Evolutionary conservation across 1,139 yeast genomes (phyloP), one percentile per base, ranked within the genome.

Genomic region (Blastobotrys serpentis): DNA sequence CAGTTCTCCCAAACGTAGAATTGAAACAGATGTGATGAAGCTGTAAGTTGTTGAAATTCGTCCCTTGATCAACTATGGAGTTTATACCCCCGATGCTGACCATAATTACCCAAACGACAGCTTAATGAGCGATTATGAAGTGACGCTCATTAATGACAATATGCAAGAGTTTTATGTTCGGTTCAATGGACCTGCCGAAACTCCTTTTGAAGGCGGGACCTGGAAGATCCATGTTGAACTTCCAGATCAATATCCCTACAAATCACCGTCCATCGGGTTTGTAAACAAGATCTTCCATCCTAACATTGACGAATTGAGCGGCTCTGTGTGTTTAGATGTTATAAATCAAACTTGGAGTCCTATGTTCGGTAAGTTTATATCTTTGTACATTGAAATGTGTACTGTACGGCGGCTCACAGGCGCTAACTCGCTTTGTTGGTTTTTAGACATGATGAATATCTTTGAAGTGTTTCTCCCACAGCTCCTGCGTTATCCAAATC

Each of bases 301-400:
- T 4, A 92, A 92, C 64, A 65, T 68, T 36, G 71, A 67, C 46
- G 92, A 87, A 63, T 77, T 81, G 23, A 84, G 95, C 2, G 98
- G 98, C 0, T 83, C 95, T 0, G 97, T 92, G 11, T 92, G 98
- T 68, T 79, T 92, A 51, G 98, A 92, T 64, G 98, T 92, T 30
- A 90, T 92, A 57, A 92, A 92, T 67, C 97, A 92, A 64, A 89
- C 98, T 0, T 92, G 98, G 98, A 86, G 95, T 40, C 98, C 98
- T 2, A 86, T 92, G 90, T 92, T 89, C 73, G 98, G 92, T 46
- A 56, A 46, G 61, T 47, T 3, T 6, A 13, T 22, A n/a, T n/a
- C n/a, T n/a, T n/a, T n/a, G n/a, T n/a, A n/a, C n/a, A n/a, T n/a
- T n/a, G n/a, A n/a, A n/a, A n/a, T n/a, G n/a, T n/a, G n/a, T n/a